Conservation (phyloP, 2,329 filamentous ascomycete genomes). For the Colletotrichum neosansevieriae region DNA sequence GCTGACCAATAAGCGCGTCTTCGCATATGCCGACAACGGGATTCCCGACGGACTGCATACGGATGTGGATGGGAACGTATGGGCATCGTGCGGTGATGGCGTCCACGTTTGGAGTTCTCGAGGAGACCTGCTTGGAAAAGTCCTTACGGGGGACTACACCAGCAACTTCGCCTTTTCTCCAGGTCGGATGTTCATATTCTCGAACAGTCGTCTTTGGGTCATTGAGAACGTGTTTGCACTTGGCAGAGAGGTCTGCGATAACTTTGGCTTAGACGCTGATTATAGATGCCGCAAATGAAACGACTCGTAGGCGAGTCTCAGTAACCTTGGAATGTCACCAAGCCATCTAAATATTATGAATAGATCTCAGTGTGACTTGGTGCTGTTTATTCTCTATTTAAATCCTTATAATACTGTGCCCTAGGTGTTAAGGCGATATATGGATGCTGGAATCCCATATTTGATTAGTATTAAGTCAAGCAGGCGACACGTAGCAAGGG, state of each 20-base stretch:
- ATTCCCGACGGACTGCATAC: constrained; percentile 68
- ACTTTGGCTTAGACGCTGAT: too few relatives aligned
- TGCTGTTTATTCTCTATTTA: too few relatives aligned
- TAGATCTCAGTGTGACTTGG: too few relatives aligned
- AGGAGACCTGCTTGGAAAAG: constrained; percentile 64
- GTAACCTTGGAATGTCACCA: too few relatives aligned
- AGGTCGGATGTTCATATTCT: constrained; percentile 40
- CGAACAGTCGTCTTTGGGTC: constrained; percentile 40
- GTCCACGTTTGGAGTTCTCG: constrained; percentile 60
- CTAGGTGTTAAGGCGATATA: too few relatives aligned
- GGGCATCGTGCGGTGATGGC: constrained; percentile 60
- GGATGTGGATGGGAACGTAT: constrained; percentile 67
- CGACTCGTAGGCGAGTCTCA: too few relatives aligned
- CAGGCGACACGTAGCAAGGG: too few relatives aligned
- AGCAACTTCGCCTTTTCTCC: constrained; percentile 42
- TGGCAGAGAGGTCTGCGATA: neutral
- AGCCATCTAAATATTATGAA: too few relatives aligned
- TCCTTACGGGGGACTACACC: constrained; percentile 57
- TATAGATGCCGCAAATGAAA: too few relatives aligned
- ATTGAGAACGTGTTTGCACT: constrained; percentile 25
- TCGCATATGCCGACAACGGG: constrained; percentile 66
- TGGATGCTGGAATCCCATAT: too few relatives aligned
- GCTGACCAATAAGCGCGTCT: constrained; percentile 61
- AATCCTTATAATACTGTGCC: too few relatives aligned
- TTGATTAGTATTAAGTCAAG: too few relatives aligned